phyloP scores from a whole-genome alignment of 305 asterid genomes.

The Fraxinus nigra region DNA sequence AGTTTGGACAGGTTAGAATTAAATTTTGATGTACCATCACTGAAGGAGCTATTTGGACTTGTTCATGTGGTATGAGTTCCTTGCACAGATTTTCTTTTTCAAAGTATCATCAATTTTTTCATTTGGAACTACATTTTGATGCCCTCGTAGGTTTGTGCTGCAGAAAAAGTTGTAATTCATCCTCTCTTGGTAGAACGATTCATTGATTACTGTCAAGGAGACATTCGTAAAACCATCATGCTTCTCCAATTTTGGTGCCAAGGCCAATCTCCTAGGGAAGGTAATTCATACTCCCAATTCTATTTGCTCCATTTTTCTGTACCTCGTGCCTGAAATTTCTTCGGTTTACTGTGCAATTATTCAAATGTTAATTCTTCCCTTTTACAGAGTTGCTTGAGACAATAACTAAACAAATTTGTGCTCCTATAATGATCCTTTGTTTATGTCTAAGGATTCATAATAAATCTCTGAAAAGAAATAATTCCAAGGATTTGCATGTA shows the following conservation, averaged over 20 bases:
- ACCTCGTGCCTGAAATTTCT: neutral
- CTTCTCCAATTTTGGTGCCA: conserved; percentile 96
- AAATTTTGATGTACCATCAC: conserved; percentile 61
- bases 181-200: conserved; percentile 70
- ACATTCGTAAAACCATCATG: conserved; percentile 83
- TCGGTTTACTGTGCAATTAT: neutral
- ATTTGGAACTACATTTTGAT: conserved; percentile 27
- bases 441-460: neutral
- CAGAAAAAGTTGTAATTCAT: conserved; percentile 58
- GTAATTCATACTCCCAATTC: conserved; percentile 38
- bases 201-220: conserved; percentile 64
- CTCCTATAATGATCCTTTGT: neutral
- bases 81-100: conserved; percentile 4
- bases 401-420: neutral
- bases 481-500: neutral
- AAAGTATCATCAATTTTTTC: conserved; percentile 13
- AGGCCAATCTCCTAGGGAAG: conserved; percentile 52
- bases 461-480: neutral
- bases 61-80: conserved; percentile 51
- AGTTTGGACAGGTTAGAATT: conserved; percentile 71
- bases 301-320: conserved; percentile 28
- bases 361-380: neutral
- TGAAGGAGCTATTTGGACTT: conserved; percentile 59
- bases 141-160: conserved; percentile 64
- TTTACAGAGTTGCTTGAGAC: neutral